Base-by-base conservation (phyloP, 2,329 filamentous ascomycete species). In the Xylogone sp. region DNA sequence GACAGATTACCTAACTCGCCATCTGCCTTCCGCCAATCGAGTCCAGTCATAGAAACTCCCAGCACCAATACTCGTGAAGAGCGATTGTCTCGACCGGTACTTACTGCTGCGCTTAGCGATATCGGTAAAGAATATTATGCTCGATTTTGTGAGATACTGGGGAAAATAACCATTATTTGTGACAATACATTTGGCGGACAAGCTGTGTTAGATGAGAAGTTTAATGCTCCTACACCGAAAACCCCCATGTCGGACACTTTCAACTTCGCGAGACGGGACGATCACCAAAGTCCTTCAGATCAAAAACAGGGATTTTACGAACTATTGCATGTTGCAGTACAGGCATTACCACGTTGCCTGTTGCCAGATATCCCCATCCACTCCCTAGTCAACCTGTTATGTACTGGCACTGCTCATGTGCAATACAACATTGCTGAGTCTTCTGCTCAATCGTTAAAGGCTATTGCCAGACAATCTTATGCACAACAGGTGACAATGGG, bases 161-260 rank as follows among this genome's bases (percentile, higher is more conserved):
- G 93, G 21, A 95, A 96, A 66, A 95, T 99, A 51, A 96, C 92
- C 2, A 88, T 97, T 43, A 86, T 97, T 29, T 99, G 94, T 69
- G 94, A 99, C 68, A 94, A 96, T 62, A 88, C 93, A 0, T 99
- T 99, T 71, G 95, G 94, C 48, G 94, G 94, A 1, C 94, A 99
- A 71, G 94, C 93, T 27, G 90, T 90, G 0, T 71, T 97, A 45
- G 94, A 99, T 64, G 95, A 99, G 68, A 97, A 97, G 65, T 96
- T 97, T 66, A 88, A 82, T 54, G 85, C 87, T 44, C 83, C 88
- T 8, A 88, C 88, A 0, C 92, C 94, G 0, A 97, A 97, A 69
- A 99, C 94, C 0, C 94, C 95, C 1, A 93, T 97, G 59, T 80
- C 92, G 1, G 94, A 97, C 53, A 92, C 91, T 0, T 99, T 99